Base-by-base conservation (phyloP, 805 yeast genomes). In the Wickerhamiella vanderwaltii region DNA sequence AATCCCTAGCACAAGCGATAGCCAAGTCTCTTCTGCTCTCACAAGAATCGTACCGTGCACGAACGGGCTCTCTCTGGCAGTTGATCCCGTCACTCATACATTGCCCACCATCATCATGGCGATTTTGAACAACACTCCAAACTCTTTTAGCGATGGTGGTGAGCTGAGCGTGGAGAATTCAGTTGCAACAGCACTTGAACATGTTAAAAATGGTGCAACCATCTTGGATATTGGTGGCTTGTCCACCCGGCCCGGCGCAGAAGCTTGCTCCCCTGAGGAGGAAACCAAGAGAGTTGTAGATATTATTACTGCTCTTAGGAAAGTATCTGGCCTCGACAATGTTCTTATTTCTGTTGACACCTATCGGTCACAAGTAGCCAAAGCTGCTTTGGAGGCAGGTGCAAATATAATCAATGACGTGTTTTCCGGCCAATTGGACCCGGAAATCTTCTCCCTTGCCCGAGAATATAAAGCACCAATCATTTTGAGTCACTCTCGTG, bases 111-210 rank as follows among this genome's bases (percentile, higher is more conserved):
- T 68, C 39, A 56, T 86, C 33, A 91, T 91, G 98, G 91, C 85
- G 1, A 78, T 91, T 36, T 60, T 91, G 48, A 91, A 91, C 53
- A 70, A 80, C 16, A 91, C 98, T 0, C 95, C 96, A 0, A 96
- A 91, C 59, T 86, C 95, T 1, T 91, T 91, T 57, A 82, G 94
- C 33, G 98, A 91, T 59, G 97, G 95, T 2, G 85, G 91, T 1
- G 54, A 55, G 13, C 55, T 65, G 23, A 54, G 64, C 5, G 28
- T 67, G 0, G 68, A 61, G 0, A 59, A 60, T 9, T 66, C 76
- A 1, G 54, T 78, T 20, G 53, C 51, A 0, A 61, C 64, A 18
- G 80, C 79, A 0, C 56, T 60, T 30, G 48, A 59, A 29, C 68
- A 82, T 68, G 68, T 74, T 5, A 51, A 57, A 0, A 62, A 69